A percentile compares a stretch with the other conserved stretches of the same genome.
Evolutionary conservation across 805 yeast genomes (phyloP).

Genomic region (Teunomyces pallodes): DNA sequence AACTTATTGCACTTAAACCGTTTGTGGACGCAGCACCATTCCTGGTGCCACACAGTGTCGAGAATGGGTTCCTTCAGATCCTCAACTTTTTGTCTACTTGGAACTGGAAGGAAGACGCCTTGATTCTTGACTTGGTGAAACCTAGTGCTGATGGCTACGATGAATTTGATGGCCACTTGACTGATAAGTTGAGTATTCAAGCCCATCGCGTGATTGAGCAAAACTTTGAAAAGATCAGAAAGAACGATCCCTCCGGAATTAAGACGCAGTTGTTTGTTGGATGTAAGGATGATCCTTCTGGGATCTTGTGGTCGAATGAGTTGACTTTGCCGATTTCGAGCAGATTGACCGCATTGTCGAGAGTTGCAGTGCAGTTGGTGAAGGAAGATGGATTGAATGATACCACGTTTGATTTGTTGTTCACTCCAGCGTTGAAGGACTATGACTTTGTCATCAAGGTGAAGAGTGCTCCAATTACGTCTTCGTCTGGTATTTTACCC

Average conservation of each 20-base stretch:
- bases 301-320: slow-evolving; percentile 74
- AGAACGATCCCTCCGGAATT: slow-evolving; percentile 77
- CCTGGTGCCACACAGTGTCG: slow-evolving; percentile 72
- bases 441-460: slow-evolving; percentile 76
- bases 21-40: slow-evolving; percentile 90
- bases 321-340: slow-evolving; percentile 73
- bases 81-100: slow-evolving; percentile 71
- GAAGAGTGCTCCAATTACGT: slow-evolving; percentile 41
- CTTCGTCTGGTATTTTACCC: slow-evolving; percentile 57
- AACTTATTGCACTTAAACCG: slow-evolving; percentile 75
- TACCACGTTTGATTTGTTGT: slow-evolving; percentile 50
- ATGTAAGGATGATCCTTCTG: slow-evolving; percentile 81
- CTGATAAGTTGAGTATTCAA: slow-evolving; percentile 61
- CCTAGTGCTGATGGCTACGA: slow-evolving; percentile 7
- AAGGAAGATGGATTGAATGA: slow-evolving; percentile 42
- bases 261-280: slow-evolving; percentile 81
- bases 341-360: slow-evolving; percentile 82
- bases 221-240: slow-evolving; percentile 66
- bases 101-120: slow-evolving; percentile 93
- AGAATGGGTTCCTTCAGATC: slow-evolving; percentile 76
- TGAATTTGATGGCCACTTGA: slow-evolving; percentile 35
- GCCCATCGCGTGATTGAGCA: slow-evolving; percentile 60
- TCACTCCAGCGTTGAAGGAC: slow-evolving; percentile 80
- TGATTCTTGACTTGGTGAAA: slow-evolving; percentile 73
- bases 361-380: slow-evolving; percentile 63